phyloP scores from a whole-genome alignment of 2,329 filamentous ascomycete species.

The Teratosphaeria viscida region DNA sequence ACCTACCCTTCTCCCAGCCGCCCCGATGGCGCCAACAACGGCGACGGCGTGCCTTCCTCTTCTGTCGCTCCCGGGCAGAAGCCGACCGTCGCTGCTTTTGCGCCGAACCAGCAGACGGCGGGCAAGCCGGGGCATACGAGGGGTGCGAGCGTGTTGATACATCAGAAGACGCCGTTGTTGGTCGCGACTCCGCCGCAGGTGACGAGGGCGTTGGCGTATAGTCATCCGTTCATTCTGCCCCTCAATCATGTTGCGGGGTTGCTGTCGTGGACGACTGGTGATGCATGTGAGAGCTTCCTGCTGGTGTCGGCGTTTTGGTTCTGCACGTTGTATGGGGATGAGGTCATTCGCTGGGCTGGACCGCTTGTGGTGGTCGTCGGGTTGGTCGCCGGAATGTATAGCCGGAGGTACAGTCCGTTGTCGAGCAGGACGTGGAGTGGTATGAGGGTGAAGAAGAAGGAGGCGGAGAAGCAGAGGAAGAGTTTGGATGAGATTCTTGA shows the following conservation, averaged over 20 bases:
- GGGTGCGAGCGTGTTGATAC: constrained; percentile 59
- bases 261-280: constrained; percentile 84
- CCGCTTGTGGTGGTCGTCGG: constrained; percentile 70
- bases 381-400: constrained; percentile 87
- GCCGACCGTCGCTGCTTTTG: constrained; percentile 82
- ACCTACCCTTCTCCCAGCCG: constrained; percentile 14
- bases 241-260: constrained; percentile 77
- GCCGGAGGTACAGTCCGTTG: constrained; percentile 75
- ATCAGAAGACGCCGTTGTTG: constrained; percentile 89
- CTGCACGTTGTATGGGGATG: constrained; percentile 72
- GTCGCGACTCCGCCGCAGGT: constrained; percentile 90
- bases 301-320: constrained; percentile 80
- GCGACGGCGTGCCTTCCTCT: background rate
- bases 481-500: constrained; percentile 96
- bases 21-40: constrained; percentile 15
- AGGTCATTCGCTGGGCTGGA: constrained; percentile 68
- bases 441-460: constrained; percentile 47
- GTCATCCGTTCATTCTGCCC: constrained; percentile 84
- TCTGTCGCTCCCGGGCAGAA: constrained; percentile 16
- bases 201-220: constrained; percentile 87
- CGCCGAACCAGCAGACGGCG: constrained; percentile 60
- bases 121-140: constrained; percentile 4
- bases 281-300: constrained; percentile 95
- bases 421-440: constrained; percentile 73
- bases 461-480: constrained; percentile 65